These are phyloP conservation scores for Inga leiocalycina DNA, from an alignment of 306 rosid genomes.

Conservation along the genomic window DNA sequence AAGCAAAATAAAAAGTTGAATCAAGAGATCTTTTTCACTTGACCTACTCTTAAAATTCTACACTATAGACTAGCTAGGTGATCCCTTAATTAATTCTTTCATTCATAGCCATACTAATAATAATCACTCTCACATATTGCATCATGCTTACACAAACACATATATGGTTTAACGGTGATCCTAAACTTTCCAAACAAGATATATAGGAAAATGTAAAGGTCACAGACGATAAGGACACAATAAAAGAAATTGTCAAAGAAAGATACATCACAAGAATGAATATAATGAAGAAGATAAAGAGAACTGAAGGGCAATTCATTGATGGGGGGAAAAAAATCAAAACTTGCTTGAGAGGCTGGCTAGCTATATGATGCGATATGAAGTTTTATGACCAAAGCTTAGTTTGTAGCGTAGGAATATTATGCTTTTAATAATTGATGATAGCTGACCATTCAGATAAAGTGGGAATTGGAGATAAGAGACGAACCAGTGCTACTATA, in stretches of 20 bases:
- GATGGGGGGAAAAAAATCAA: neutral
- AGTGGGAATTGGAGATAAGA: constrained; percentile 49
- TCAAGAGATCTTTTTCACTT: neutral
- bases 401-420: constrained; percentile 49
- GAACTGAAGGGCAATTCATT: neutral
- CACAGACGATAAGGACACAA: neutral
- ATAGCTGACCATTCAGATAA: constrained; percentile 58
- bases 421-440: constrained; percentile 64
- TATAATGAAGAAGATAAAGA: neutral
- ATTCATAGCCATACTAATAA: neutral
- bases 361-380: constrained; percentile 13
- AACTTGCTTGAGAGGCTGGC: constrained; percentile 24
- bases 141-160: neutral
- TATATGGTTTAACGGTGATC: neutral
- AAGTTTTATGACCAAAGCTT: constrained; percentile 36
- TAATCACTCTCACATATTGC: neutral
- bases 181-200: neutral
- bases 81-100: neutral
- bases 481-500: constrained; percentile 42
- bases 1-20: neutral
- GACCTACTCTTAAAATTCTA: neutral
- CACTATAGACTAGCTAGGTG: neutral
- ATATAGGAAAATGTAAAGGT: constrained; percentile 3
- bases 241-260: constrained; percentile 7
- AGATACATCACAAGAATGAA: constrained; percentile 15